Conservation (phyloP, 1,284 basidiomycete species). For the Sporisorium graminicola region DNA sequence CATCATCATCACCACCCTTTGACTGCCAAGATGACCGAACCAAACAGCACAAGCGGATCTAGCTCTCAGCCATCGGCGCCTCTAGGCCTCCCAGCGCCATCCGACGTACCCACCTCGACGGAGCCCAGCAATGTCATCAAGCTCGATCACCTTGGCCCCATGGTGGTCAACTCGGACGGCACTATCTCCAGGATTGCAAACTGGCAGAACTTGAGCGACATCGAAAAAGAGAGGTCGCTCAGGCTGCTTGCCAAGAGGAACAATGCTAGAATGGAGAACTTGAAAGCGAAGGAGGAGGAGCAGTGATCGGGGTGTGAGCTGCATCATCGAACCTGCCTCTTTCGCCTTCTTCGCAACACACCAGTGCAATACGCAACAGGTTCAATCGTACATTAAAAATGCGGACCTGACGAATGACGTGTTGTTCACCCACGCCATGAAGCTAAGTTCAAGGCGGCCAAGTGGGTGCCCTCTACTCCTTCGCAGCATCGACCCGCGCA, state of each 20-base stretch:
- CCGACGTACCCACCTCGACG: conserved; percentile 15
- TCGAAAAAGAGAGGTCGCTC: conserved; percentile 54
- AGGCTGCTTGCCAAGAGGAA: conserved; percentile 59
- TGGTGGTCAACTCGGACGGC: conserved; percentile 62
- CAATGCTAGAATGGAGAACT: conserved; percentile 46
- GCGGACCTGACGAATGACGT: not conserved
- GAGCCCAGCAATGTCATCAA: conserved; percentile 49
- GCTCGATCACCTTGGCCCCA: conserved; percentile 60
- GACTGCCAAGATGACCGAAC: conserved; percentile 18
- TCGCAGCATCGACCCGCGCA: conserved; percentile 21
- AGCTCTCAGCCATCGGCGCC: conserved; percentile 3
- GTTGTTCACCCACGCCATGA: not conserved
- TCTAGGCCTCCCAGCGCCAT: conserved; percentile 46
- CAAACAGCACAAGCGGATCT: conserved; percentile 2
- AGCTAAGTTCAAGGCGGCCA: not conserved
- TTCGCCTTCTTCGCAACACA: not conserved
- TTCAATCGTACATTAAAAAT: not conserved
- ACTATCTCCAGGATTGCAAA: conserved; percentile 63
- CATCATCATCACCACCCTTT: not conserved
- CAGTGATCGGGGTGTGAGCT: not conserved
- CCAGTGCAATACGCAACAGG: too few species aligned
- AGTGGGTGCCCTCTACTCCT: not conserved
- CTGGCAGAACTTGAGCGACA: conserved; percentile 54
- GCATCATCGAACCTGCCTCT: not conserved
- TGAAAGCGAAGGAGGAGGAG: conserved; percentile 13